Percentiles rank a stretch among this genome's conserved stretches.
phyloP scores from a whole-genome alignment of 257 asterid genomes.

The Striga asiatica region DNA sequence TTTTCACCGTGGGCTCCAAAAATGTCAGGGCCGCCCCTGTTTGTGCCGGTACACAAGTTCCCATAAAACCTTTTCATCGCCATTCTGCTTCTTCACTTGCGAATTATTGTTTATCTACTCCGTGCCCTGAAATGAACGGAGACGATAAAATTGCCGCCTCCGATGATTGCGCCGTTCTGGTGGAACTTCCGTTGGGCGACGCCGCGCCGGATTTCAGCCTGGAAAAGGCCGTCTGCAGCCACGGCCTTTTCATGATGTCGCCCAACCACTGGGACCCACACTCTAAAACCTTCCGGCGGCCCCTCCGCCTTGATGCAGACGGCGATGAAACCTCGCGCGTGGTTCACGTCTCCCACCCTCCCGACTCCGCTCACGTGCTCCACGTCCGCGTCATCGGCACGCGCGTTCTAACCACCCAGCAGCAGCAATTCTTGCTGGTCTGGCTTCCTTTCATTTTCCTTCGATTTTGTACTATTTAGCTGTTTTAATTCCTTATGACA shows the following conservation, averaged over 20 bases:
- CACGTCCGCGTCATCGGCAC: slow-evolving; percentile 32
- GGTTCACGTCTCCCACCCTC: slow-evolving; percentile 49
- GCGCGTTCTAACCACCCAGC: slow-evolving; percentile 32
- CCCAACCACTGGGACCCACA: slow-evolving; percentile 76
- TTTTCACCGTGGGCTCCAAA: too few relatives aligned
- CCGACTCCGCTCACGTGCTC: slow-evolving; percentile 33
- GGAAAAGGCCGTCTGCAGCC: slow-evolving; percentile 74
- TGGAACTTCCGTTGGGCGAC: slow-evolving; percentile 49
- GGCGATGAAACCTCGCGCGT: slow-evolving; percentile 28
- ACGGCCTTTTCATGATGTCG: slow-evolving; percentile 90
- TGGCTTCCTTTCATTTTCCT: neutral
- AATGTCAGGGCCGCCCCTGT: too few relatives aligned
- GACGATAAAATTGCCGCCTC: slow-evolving; percentile 15
- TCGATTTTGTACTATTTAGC: neutral
- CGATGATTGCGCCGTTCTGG: slow-evolving; percentile 28
- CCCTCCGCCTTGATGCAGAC: slow-evolving; percentile 52
- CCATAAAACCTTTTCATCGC: neutral
- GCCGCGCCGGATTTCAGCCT: slow-evolving; percentile 33
- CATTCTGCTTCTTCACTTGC: neutral
- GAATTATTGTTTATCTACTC: neutral
- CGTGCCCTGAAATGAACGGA: neutral
- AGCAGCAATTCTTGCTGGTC: slow-evolving; percentile 47
- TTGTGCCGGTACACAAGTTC: too few relatives aligned
- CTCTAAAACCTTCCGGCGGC: slow-evolving; percentile 63
- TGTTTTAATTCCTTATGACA: neutral